These are phyloP conservation scores for Ascoidea asiatica DNA, from an alignment of 805 yeast species.

Conservation along the genomic window DNA sequence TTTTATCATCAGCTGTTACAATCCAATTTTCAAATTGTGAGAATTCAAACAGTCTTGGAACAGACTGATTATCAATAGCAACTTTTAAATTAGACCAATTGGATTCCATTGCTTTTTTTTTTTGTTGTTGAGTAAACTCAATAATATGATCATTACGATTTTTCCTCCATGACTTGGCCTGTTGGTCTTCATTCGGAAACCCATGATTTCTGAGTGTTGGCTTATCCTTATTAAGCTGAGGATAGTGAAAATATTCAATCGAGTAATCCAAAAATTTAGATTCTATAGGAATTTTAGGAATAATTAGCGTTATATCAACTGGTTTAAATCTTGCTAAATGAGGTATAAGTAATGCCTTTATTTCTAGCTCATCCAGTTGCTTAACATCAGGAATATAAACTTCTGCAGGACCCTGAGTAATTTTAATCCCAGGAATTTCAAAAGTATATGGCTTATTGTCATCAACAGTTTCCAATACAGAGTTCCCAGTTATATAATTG, in stretches of 20 bases:
- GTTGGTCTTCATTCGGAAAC: conserved; percentile 7
- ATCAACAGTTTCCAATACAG: neutral
- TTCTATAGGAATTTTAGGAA: conserved; percentile 36
- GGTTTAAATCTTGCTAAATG: conserved; percentile 12
- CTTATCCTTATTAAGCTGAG: conserved; percentile 32
- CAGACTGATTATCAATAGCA: conserved; percentile 57
- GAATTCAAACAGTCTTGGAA: conserved; percentile 66
- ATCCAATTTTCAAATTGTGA: conserved; percentile 84
- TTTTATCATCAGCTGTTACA: conserved; percentile 72
- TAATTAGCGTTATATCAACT: conserved; percentile 15
- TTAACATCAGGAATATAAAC: neutral
- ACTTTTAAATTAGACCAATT: conserved; percentile 63
- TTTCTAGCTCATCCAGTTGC: no score
- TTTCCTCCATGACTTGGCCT: conserved; percentile 50
- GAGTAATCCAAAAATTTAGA: conserved; percentile 63
- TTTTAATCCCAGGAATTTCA: neutral
- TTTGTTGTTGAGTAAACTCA: conserved; percentile 82
- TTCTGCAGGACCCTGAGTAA: neutral
- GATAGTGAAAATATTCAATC: conserved; percentile 89
- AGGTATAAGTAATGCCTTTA: neutral
- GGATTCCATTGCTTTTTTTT: conserved; percentile 68
- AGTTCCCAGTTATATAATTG: neutral
- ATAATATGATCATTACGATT: conserved; percentile 80
- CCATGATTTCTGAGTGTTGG: neutral
- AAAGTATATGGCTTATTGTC: neutral